A percentile compares a stretch with the other conserved stretches of the same genome.
Conservation (phyloP, 805 yeast species). For the Crinitomyces ghanaensis region DNA sequence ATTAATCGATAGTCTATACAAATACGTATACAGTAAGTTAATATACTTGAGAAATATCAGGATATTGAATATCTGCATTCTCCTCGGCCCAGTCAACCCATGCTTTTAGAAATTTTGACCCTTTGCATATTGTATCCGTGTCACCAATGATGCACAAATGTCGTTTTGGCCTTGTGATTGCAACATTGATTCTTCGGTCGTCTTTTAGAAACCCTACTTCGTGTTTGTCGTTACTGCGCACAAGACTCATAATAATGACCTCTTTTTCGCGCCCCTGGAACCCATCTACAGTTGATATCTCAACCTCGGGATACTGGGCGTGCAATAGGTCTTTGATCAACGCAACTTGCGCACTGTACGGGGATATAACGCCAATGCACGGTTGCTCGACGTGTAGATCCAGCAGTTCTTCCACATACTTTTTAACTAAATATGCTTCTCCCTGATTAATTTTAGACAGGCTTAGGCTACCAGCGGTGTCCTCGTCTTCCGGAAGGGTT, state of each 20-base stretch:
- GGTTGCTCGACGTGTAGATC: constrained; percentile 40
- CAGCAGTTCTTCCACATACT: constrained; percentile 44
- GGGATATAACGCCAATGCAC: constrained; percentile 77
- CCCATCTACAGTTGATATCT: constrained; percentile 87
- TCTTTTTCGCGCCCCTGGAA: constrained; percentile 96
- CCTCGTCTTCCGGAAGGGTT: constrained; percentile 26
- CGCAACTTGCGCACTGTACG: constrained; percentile 80
- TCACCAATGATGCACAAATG: constrained; percentile 84
- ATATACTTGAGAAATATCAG: constrained; percentile 33
- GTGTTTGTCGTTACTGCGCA: constrained; percentile 58
- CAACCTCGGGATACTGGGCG: constrained; percentile 36
- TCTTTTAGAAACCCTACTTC: constrained; percentile 80
- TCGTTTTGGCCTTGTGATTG: constrained; percentile 80
- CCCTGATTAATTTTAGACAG: constrained; percentile 59
- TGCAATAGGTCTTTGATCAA: constrained; percentile 39
- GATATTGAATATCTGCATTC: constrained; percentile 55
- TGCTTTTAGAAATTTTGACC: constrained; percentile 35
- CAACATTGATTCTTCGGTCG: constrained; percentile 75
- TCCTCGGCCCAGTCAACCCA: constrained; percentile 69
- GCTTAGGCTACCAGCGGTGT: constrained; percentile 14
- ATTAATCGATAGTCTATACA: neutral
- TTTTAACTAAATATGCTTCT: constrained; percentile 52
- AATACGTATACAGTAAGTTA: neutral
- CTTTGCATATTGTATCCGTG: constrained; percentile 48
- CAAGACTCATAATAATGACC: constrained; percentile 66